Evolutionary conservation across 1,284 basidiomycete species (phyloP), one percentile per base, ranked within the genome.

Genomic region (Pseudozyma tsukubaensis): DNA sequence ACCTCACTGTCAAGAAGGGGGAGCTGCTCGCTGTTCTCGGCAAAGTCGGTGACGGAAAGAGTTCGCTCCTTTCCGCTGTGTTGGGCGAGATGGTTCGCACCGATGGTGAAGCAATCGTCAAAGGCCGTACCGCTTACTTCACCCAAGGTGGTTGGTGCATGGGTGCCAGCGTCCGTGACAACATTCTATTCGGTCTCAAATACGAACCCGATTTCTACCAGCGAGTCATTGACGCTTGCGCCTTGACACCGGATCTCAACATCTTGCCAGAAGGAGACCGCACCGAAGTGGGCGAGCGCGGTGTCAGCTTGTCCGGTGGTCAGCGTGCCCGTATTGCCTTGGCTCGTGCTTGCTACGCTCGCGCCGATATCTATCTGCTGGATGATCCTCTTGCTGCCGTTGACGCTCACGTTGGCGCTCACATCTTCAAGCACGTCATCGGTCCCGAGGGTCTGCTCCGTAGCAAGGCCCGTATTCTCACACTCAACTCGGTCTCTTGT

Each of bases 121-220:
- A 74, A 29, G 59, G 72, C 12, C 68, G 72, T 37, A 75, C 94
- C 1, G 91, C 89, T 0, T 95, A 94, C 85, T 94, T 92, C 81
- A 89, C 92, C 4, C 93, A 94, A 83, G 89, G 87, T n/a, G 91
- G 93, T 1, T 96, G 94, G 93, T 94, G 96, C 60, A 93, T 94
- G 84, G 92, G 92, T 77, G 90, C 91, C 0, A 89, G 90, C 4
- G 79, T 94, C 70, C 90, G 91, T 56, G 76, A 89, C 75, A 84
- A 84, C 60, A 81, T 84, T 29, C 40, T 83, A 10, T 86, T 90
- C 85, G 90, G 78, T 4, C 79, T 78, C 42, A 70, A 76, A 11
- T 84, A 78, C 60, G 82, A 85, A 39, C 89, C 90, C 55, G 90
- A 90, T 62, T 80, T 86, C 18, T 86, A 87, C 67, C 75, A 76